Conservation (phyloP, 306 rosid species). For the Rosa persica region DNA sequence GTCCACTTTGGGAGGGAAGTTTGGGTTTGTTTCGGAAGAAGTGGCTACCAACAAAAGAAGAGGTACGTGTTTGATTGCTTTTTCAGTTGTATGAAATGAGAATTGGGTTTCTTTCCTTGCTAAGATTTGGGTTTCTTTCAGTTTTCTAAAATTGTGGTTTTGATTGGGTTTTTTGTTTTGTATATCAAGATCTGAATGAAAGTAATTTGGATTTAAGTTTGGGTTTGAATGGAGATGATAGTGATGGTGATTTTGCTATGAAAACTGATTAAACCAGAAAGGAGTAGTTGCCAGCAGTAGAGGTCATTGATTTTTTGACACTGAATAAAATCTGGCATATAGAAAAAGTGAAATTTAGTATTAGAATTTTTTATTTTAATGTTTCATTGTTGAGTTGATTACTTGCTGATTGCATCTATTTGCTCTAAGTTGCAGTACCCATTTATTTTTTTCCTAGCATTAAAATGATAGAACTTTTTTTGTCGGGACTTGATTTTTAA, state of each 20-base stretch:
- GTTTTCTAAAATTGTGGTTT: no score
- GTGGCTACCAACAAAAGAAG: no score
- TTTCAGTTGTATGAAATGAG: no score
- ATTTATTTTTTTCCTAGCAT: constrained; percentile 33
- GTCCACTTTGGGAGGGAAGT: no score
- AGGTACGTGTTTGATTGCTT: no score
- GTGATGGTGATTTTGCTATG: constrained; percentile 46
- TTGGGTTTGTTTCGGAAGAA: no score
- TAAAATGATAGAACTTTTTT: constrained; percentile 24
- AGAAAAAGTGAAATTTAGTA: constrained; percentile 30
- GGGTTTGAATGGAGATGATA: constrained; percentile 69
- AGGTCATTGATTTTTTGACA: constrained; percentile 20
- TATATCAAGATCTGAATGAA: constrained; percentile 90
- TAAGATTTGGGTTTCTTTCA: no score
- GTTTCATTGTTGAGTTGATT: constrained; percentile 37
- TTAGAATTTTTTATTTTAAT: constrained; percentile 26
- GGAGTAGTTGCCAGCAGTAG: constrained; percentile 37
- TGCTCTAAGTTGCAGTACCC: constrained; percentile 20
- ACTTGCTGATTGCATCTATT: constrained; percentile 6
- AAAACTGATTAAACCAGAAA: constrained; percentile 54
- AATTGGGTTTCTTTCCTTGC: no score
- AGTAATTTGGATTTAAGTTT: constrained; percentile 86
- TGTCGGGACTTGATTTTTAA: background rate
- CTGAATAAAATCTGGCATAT: constrained; percentile 19
- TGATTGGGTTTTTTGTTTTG: background rate